Conservation (phyloP, 192 early-diverging fungal species). For the Powellomyces hirtus region DNA sequence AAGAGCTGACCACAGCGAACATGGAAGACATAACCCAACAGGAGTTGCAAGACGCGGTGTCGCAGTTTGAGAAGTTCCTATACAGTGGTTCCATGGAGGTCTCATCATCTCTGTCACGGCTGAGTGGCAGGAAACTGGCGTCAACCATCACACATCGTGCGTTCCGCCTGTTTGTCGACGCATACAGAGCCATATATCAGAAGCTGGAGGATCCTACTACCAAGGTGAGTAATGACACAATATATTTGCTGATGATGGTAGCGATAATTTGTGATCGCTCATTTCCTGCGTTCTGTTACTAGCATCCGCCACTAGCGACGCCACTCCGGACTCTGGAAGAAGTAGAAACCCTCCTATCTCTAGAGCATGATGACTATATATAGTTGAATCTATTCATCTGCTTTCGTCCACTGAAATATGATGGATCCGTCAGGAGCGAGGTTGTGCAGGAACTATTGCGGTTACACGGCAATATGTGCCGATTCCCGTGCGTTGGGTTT, state of each 20-base stretch:
- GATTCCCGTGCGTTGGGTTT: too few relatives aligned
- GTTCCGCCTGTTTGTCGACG: conserved; percentile 58
- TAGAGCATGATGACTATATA: conserved; percentile 23
- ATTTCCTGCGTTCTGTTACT: background rate
- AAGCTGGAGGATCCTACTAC: conserved; percentile 60
- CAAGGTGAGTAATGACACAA: conserved; percentile 23
- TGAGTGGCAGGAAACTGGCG: conserved; percentile 23
- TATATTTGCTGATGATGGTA: too few relatives aligned
- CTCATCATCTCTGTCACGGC: conserved; percentile 45
- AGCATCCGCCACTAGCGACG: conserved; percentile 60
- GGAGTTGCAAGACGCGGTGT: conserved; percentile 51
- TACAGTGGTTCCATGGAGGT: conserved; percentile 58
- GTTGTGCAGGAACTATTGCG: too few relatives aligned
- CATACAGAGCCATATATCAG: conserved; percentile 53
- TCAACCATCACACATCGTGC: conserved; percentile 48
- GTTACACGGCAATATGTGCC: too few relatives aligned
- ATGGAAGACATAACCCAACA: conserved; percentile 51
- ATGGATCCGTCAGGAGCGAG: too few relatives aligned
- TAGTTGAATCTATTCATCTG: too few relatives aligned
- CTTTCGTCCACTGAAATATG: too few relatives aligned
- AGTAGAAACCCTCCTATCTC: conserved; percentile 60
- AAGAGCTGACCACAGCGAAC: conserved; percentile 38
- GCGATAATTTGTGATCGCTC: background rate
- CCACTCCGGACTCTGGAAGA: conserved; percentile 65
- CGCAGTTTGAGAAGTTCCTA: conserved; percentile 68